Percentiles rank a stretch among this genome's conserved stretches.
Conservation (phyloP, 805 yeast species). For the Millerozyma miso region DNA sequence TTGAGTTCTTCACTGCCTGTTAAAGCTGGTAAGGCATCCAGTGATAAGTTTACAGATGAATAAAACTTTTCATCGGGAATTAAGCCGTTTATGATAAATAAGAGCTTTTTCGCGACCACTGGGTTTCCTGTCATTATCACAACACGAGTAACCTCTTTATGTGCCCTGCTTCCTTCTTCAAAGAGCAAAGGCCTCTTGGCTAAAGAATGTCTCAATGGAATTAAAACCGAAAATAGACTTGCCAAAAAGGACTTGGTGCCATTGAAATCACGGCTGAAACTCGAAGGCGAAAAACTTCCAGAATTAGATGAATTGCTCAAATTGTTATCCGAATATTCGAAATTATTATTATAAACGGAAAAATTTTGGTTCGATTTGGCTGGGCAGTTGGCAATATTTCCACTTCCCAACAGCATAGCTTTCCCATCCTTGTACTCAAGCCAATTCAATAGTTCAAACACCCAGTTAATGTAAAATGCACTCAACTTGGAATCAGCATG, state of each 20-base stretch:
- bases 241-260: conserved; percentile 37
- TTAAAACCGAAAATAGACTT: conserved; percentile 41
- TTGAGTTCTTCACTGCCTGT: background rate
- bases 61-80: conserved; percentile 33
- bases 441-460: conserved; percentile 50
- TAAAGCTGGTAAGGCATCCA: background rate
- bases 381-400: background rate
- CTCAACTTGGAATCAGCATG: conserved; percentile 16
- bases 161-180: conserved; percentile 15
- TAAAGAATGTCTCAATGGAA: conserved; percentile 37
- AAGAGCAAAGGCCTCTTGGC: conserved; percentile 26
- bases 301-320: background rate
- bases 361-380: conserved; percentile 8
- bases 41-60: background rate
- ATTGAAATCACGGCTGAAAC: conserved; percentile 5
- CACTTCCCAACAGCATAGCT: background rate
- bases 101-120: conserved; percentile 54
- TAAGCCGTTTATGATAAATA: conserved; percentile 50
- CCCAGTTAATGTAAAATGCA: conserved; percentile 46
- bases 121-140: conserved; percentile 59
- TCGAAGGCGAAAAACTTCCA: background rate
- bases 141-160: conserved; percentile 40
- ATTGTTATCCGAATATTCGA: background rate
- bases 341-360: conserved; percentile 8
- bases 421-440: conserved; percentile 50